These are phyloP conservation scores for Yueomyces sp. DNA, from an alignment of 805 yeast species.

Conservation along the genomic window DNA sequence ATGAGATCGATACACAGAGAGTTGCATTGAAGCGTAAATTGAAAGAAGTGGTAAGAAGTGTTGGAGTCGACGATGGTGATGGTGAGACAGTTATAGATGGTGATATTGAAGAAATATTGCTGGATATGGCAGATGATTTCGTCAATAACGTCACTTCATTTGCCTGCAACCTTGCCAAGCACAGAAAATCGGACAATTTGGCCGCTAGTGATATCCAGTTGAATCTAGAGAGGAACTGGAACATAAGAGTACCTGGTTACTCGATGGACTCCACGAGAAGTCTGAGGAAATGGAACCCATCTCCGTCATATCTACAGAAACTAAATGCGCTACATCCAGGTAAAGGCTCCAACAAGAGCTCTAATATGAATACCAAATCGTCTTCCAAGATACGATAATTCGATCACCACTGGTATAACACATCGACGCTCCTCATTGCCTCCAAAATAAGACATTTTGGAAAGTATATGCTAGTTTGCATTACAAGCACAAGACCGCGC, in stretches of 20 bases:
- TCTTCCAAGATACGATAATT: neutral
- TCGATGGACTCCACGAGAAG: slow-evolving; percentile 81
- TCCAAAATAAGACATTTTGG: too few species aligned
- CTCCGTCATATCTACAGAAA: slow-evolving; percentile 8
- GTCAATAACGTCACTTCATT: slow-evolving; percentile 85
- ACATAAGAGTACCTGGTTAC: slow-evolving; percentile 86
- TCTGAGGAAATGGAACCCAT: slow-evolving; percentile 60
- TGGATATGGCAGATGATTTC: slow-evolving; percentile 93
- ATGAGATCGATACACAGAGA: slow-evolving; percentile 69
- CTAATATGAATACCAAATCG: neutral
- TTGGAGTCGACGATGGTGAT: slow-evolving; percentile 84
- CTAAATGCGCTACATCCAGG: neutral
- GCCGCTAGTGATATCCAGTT: slow-evolving; percentile 86
- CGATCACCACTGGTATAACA: neutral
- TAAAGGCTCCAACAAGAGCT: neutral
- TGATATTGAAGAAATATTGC: slow-evolving; percentile 80
- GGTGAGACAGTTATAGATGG: slow-evolving; percentile 87
- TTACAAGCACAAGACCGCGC: too few species aligned
- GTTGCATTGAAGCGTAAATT: slow-evolving; percentile 82
- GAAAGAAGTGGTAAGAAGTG: slow-evolving; percentile 72
- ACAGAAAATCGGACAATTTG: slow-evolving; percentile 74
- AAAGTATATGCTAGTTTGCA: too few species aligned
- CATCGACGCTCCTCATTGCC: neutral
- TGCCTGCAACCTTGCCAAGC: slow-evolving; percentile 92
- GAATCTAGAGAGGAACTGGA: slow-evolving; percentile 89